These are phyloP conservation scores for Przewalskia tangutica DNA, from an alignment of 257 asterid species.

Conservation along the genomic window DNA sequence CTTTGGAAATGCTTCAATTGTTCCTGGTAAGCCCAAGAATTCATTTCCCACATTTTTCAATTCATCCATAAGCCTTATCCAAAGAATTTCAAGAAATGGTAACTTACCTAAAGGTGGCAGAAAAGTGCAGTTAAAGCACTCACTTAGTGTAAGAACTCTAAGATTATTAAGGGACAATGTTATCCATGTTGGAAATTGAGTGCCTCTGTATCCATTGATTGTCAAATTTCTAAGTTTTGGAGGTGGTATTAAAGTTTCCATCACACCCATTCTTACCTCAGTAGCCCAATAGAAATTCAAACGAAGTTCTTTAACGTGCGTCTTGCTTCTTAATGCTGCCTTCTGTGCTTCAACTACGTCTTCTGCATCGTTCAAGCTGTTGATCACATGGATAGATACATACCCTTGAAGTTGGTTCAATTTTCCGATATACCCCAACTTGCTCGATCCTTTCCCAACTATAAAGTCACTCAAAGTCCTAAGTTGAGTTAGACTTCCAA, in stretches of 20 bases:
- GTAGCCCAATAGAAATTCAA: not conserved
- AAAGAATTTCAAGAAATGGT: conserved; percentile 15
- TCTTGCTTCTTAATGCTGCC: conserved; percentile 14
- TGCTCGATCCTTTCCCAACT: not conserved
- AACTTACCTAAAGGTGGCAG: conserved; percentile 19
- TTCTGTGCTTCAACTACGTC: conserved; percentile 2
- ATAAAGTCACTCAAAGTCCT: not conserved
- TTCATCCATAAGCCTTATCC: not conserved
- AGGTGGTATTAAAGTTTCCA: conserved; percentile 14
- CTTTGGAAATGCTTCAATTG: conserved; percentile 8
- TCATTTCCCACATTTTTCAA: conserved; percentile 15
- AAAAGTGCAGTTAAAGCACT: not conserved
- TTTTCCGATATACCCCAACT: not conserved
- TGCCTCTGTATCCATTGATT: not conserved
- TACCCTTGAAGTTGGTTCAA: not conserved
- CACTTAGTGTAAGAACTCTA: not conserved
- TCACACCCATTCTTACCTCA: not conserved
- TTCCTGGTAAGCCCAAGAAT: conserved; percentile 9
- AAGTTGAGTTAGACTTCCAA: not conserved
- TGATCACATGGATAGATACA: not conserved
- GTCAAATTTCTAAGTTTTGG: not conserved
- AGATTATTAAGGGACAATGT: conserved; percentile 8
- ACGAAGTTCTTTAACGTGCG: not conserved
- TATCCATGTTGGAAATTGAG: conserved; percentile 15
- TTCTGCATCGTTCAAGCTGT: not conserved